Evolutionary conservation across 176 grass and related monocot genomes (phyloP).

Genomic region (Ananas comosus): DNA sequence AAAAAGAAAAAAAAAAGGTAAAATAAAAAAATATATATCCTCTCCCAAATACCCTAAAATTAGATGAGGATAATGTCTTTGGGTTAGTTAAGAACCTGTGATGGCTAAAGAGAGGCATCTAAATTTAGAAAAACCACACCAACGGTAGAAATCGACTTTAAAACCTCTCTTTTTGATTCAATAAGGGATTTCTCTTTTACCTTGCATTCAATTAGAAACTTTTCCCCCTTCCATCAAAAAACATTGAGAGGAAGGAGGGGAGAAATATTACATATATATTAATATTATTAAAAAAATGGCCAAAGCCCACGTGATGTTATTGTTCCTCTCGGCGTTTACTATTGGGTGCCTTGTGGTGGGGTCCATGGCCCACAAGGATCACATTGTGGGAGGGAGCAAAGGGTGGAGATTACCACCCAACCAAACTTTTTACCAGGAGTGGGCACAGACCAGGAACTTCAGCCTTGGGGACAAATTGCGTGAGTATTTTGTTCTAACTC

Average conservation of each 20-base stretch:
- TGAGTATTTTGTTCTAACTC: not conserved
- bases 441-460: constrained; percentile 5
- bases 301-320: not conserved
- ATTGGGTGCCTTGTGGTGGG: not conserved
- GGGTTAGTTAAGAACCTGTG: not conserved
- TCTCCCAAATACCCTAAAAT: not conserved
- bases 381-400: constrained; percentile 19
- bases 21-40: too few species aligned
- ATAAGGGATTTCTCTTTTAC: not conserved
- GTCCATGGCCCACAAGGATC: not conserved
- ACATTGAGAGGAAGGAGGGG: not conserved
- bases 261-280: not conserved
- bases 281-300: not conserved
- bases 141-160: not conserved
- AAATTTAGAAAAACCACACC: not conserved
- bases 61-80: not conserved
- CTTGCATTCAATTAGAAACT: not conserved
- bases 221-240: not conserved
- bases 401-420: constrained; percentile 8
- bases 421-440: constrained; percentile 3
- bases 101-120: not conserved
- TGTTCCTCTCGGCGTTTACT: not conserved
- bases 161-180: not conserved
- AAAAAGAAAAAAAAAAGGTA: too few species aligned
- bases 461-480: constrained; percentile 11